Percentiles rank a stretch among this genome's conserved stretches.
Evolutionary conservation across 257 asterid genomes (phyloP).

Genomic region (Nemophila menziesii): DNA sequence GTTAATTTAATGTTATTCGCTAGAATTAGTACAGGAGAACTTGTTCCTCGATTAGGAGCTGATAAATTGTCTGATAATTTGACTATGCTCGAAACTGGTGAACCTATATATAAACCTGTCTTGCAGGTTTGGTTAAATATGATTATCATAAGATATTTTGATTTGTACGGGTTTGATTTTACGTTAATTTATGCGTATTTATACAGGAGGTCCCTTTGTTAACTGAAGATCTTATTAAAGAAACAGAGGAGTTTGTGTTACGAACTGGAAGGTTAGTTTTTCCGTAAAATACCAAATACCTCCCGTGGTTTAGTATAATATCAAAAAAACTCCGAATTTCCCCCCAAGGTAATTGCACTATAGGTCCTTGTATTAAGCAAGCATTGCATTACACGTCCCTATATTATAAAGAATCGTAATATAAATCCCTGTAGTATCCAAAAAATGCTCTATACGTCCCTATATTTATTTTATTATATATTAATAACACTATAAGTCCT

Average conservation of each 20-base stretch:
- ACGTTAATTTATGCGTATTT: constrained; percentile 16
- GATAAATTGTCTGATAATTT: constrained; percentile 53
- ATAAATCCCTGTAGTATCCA: too few relatives aligned
- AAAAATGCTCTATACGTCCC: too few relatives aligned
- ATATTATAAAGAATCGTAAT: too few relatives aligned
- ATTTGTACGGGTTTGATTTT: constrained; percentile 10
- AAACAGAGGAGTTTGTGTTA: constrained; percentile 93
- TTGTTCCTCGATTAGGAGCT: constrained; percentile 82
- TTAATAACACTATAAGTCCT: too few relatives aligned
- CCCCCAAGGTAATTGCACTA: too few relatives aligned
- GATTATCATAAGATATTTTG: constrained; percentile 10
- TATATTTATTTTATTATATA: too few relatives aligned
- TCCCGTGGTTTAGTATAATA: too few relatives aligned
- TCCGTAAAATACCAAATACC: too few relatives aligned
- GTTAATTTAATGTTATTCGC: constrained; percentile 42
- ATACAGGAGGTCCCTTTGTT: constrained; percentile 81
- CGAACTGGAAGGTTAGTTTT: constrained; percentile 82
- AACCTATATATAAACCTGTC: constrained; percentile 78
- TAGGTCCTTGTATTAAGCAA: too few relatives aligned
- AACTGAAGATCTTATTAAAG: constrained; percentile 92
- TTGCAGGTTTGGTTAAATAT: constrained; percentile 59
- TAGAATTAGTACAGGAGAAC: constrained; percentile 60
- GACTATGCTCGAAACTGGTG: constrained; percentile 91
- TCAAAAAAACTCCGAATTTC: too few relatives aligned
- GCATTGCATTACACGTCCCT: too few relatives aligned